Evolutionary conservation across 176 grass and related monocot genomes (phyloP), one percentile per base, ranked within the genome.

Genomic region (Aegilops bicornis): DNA sequence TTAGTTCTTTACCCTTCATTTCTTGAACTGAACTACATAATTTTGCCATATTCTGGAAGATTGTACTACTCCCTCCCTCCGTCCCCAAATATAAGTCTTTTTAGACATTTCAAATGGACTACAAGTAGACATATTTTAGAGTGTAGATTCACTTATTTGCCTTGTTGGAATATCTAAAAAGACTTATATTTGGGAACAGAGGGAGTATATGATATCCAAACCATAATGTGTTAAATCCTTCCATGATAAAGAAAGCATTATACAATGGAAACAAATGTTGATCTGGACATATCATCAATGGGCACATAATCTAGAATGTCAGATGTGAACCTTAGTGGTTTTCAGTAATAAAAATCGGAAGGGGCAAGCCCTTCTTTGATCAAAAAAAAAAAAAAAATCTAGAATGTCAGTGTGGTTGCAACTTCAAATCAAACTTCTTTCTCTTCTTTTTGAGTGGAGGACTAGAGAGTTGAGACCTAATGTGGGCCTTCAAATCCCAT

Each of bases 341-440:
- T 27, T 27, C 27, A 27, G 27, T 27, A 27, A 27, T 27, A 1
- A 27, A 27, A 27, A 27, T 27, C 27, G 27, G 27, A 27, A 27
- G 27, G 27, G 27, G 27, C 27, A 27, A 27, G 27, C 27, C 27
- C 27, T 27, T 27, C 27, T 27, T 27, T 27, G 27, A 27, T 27
- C 0, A 27, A 27, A 27, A 27, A 27, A 27, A 27, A 27, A 27
- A 27, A 27, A 27, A 27, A 1, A 29, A 52, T 19, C 67, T 80
- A 64, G 32, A 79, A 73, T 89, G 30, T 73, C 65, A 11, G 71
- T 39, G 14, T 82, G 19, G 56, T 76, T 76, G 30, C 79, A 76
- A 52, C 36, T 1, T 68, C 63, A 43, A 59, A 19, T 19, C 50
- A 0, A 59, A 20, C 52, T 20, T 59, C 56, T 59, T 59, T 59